Evolutionary conservation across 495 filamentous ascomycete species (phyloP).

Genomic region (Aspergillus bertholletiae): DNA sequence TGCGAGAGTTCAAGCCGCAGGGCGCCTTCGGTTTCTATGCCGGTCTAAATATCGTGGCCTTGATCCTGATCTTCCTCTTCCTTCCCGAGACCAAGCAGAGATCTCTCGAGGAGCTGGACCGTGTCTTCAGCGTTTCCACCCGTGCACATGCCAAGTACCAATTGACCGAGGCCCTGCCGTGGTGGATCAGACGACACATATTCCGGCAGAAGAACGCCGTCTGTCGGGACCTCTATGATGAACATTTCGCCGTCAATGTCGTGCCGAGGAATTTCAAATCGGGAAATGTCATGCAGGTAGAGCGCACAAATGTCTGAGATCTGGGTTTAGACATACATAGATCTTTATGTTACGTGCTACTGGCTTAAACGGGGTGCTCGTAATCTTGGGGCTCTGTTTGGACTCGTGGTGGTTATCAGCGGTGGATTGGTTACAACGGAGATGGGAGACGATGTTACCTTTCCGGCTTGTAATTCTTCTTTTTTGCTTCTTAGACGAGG

Average conservation of each 20-base stretch:
- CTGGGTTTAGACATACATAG: no score
- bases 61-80: constrained; percentile 65
- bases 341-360: no score
- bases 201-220: constrained; percentile 45
- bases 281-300: neutral
- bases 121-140: constrained; percentile 70
- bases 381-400: no score
- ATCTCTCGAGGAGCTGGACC: constrained; percentile 76
- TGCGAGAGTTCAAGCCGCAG: constrained; percentile 43
- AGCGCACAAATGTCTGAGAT: neutral
- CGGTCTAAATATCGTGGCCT: constrained; percentile 58
- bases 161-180: constrained; percentile 54
- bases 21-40: constrained; percentile 62
- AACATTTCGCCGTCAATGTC: neutral
- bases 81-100: constrained; percentile 65
- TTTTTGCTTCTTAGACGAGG: no score
- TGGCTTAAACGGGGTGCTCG: no score
- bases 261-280: neutral
- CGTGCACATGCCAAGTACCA: constrained; percentile 60
- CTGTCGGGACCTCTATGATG: neutral
- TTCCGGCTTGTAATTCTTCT: no score
- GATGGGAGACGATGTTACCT: no score
- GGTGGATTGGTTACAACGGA: no score
- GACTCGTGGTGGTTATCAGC: no score
- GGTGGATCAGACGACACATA: constrained; percentile 63